A percentile compares a stretch with the other conserved stretches of the same genome.
Conservation (phyloP, 1,284 basidiomycete species). For the Malassezia pachydermatis region DNA sequence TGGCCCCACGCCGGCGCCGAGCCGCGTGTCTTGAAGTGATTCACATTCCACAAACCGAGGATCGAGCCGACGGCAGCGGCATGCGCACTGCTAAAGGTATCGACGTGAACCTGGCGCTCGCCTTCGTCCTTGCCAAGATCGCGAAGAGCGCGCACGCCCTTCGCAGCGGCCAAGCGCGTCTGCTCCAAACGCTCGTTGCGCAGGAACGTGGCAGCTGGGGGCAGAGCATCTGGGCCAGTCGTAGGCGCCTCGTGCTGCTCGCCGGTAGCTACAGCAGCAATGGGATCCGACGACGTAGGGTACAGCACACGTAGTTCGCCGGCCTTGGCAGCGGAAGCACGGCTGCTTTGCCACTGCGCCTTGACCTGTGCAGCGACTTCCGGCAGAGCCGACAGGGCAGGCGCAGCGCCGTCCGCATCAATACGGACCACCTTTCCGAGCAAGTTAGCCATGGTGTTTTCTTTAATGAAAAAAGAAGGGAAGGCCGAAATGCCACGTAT, state of each 20-base stretch:
- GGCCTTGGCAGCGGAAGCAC: conserved; percentile 31
- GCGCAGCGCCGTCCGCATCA: not conserved
- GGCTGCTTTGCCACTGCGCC: conserved; percentile 37
- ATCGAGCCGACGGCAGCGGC: conserved; percentile 40
- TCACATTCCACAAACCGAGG: conserved; percentile 39
- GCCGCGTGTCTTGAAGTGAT: conserved; percentile 45
- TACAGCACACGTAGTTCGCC: conserved; percentile 41
- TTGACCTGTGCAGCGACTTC: conserved; percentile 19
- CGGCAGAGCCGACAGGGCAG: conserved; percentile 1
- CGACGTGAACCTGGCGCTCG: conserved; percentile 25
- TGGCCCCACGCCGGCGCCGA: conserved; percentile 27
- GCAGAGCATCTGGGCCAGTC: conserved; percentile 35
- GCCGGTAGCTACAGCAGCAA: conserved; percentile 38
- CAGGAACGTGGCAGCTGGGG: conserved; percentile 28
- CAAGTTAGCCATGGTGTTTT: not conserved
- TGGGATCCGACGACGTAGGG: conserved; percentile 24
- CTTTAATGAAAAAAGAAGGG: not conserved
- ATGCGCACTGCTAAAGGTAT: conserved; percentile 36
- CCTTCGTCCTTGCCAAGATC: conserved; percentile 31
- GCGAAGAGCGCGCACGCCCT: conserved; percentile 39
- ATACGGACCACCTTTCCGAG: conserved; percentile 15
- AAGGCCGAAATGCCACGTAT: not conserved
- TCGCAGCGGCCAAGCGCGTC: conserved; percentile 39
- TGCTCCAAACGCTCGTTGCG: conserved; percentile 42
- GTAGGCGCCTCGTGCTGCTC: conserved; percentile 35